Percentiles rank a stretch among this genome's conserved stretches.
Evolutionary conservation across 108 stramenopile genomes (phyloP).

Genomic region (Epithemia pelagica): DNA sequence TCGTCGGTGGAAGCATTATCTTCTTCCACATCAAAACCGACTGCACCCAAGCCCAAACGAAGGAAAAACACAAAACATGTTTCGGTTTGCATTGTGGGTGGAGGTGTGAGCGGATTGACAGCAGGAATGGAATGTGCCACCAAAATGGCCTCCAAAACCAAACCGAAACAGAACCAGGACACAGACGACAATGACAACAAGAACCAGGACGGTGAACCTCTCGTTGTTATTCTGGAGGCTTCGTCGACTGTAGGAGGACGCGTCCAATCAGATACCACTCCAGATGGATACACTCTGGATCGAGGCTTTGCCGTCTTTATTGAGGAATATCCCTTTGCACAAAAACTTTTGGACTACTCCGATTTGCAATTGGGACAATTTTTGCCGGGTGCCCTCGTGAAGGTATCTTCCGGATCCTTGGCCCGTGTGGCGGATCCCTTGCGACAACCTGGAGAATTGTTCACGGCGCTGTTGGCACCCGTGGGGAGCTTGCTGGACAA

Average conservation of each 20-base stretch:
- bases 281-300: constrained; percentile 74
- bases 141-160: background rate
- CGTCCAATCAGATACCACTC: constrained; percentile 54
- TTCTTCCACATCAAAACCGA: too few species aligned
- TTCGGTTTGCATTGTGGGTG: constrained; percentile 60
- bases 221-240: constrained; percentile 54
- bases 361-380: constrained; percentile 53
- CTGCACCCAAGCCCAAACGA: background rate
- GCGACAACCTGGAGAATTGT: constrained; percentile 44
- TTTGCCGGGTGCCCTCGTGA: constrained; percentile 73
- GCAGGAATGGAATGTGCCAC: constrained; percentile 53
- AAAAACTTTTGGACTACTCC: constrained; percentile 57
- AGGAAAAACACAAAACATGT: constrained; percentile 4
- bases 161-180: background rate
- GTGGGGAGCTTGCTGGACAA: constrained; percentile 68
- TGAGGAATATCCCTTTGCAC: constrained; percentile 68
- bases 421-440: constrained; percentile 72
- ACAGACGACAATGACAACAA: background rate
- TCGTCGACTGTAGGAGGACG: constrained; percentile 60
- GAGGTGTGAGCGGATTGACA: constrained; percentile 69
- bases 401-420: constrained; percentile 26
- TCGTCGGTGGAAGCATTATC: too few species aligned
- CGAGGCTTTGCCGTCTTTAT: constrained; percentile 87
- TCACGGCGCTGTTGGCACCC: constrained; percentile 48
- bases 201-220: background rate